Conservation (phyloP, 495 filamentous ascomycete genomes). For the Tuber calosporum region DNA sequence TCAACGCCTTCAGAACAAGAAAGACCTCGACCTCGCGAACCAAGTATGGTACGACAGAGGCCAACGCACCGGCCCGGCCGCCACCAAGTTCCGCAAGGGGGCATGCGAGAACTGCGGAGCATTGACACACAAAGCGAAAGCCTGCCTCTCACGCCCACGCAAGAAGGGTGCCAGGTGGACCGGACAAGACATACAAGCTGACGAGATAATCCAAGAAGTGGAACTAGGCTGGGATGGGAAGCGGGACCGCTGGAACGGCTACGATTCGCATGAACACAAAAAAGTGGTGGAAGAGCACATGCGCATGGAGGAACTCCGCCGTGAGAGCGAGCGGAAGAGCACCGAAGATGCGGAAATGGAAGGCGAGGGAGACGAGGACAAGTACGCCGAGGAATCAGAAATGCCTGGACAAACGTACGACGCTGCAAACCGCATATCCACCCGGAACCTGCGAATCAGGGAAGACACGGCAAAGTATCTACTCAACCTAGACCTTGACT, state of each 20-base stretch:
- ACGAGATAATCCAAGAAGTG: conserved; percentile 79
- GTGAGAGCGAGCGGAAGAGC: conserved; percentile 44
- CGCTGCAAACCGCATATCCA: conserved; percentile 48
- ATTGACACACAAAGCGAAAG: conserved; percentile 90
- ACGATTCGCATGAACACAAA: conserved; percentile 79
- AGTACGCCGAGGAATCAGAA: conserved; percentile 93
- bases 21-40: conserved; percentile 56
- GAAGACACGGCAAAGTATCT: conserved; percentile 99
- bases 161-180: conserved; percentile 90
- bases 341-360: conserved; percentile 50
- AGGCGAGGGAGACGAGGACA: conserved; percentile 57
- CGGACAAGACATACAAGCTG: conserved; percentile 84
- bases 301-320: conserved; percentile 74
- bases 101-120: conserved; percentile 97
- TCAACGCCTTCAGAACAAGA: conserved; percentile 72
- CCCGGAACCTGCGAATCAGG: conserved; percentile 79
- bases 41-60: conserved; percentile 82
- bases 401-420: conserved; percentile 84
- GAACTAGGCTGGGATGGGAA: conserved; percentile 96
- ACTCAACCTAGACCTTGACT: conserved; percentile 87
- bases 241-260: conserved; percentile 94
- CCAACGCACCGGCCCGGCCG: conserved; percentile 68
- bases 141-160: conserved; percentile 81
- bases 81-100: conserved; percentile 95
- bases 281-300: conserved; percentile 82